Conservation (phyloP, 805 yeast genomes). For the Candida ulmi region DNA sequence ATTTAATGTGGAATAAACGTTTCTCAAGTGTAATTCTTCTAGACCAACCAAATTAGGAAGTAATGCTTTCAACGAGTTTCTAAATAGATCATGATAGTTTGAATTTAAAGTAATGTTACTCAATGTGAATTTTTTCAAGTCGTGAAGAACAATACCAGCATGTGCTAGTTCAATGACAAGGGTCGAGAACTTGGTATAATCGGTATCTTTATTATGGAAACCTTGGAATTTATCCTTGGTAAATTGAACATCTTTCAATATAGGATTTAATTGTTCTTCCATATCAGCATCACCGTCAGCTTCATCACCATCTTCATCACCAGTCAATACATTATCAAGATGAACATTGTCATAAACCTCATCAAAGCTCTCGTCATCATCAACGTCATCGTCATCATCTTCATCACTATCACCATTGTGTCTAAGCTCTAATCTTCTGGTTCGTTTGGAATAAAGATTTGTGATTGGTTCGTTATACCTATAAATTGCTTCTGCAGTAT, state of each 20-base stretch:
- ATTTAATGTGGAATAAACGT: neutral
- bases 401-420: neutral
- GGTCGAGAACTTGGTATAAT: neutral
- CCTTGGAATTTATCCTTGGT: neutral
- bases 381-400: constrained; percentile 1
- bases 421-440: neutral
- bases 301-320: neutral
- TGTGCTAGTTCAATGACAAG: neutral
- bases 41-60: neutral
- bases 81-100: neutral
- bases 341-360: constrained; percentile 1
- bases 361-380: neutral
- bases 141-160: neutral
- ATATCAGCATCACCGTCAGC: neutral
- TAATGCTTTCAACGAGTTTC: neutral
- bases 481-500: neutral
- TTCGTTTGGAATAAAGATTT: neutral
- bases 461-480: neutral
- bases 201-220: neutral
- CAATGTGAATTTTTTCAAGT: constrained; percentile 1
- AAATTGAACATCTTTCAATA: neutral
- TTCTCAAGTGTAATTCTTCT: neutral
- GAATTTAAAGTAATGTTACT: neutral
- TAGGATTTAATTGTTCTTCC: neutral
- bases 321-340: too few species aligned